These are phyloP conservation scores for Agrocybe pediades DNA, from an alignment of 768 basidiomycete genomes.

Conservation along the genomic window DNA sequence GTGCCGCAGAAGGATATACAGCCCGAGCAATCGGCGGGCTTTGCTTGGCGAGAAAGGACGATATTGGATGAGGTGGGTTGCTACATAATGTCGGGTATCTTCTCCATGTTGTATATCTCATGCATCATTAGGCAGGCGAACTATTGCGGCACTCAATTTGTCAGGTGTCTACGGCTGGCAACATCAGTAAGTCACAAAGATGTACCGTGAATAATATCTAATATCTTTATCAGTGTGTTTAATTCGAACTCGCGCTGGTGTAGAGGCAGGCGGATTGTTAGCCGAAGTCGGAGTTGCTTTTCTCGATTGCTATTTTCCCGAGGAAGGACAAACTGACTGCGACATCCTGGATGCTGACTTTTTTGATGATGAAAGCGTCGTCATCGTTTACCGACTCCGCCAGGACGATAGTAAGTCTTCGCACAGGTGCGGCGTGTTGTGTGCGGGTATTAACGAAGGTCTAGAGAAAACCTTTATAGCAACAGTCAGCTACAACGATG, in stretches of 20 bases:
- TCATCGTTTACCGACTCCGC: conserved; percentile 61
- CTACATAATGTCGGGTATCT: conserved; percentile 16
- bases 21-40: conserved; percentile 23
- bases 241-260: conserved; percentile 51
- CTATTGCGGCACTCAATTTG: conserved; percentile 56
- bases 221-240: conserved; percentile 49
- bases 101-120: conserved; percentile 23
- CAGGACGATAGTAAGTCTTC: conserved; percentile 49
- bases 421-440: conserved; percentile 20
- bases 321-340: conserved; percentile 42
- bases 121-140: conserved; percentile 38
- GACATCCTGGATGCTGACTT: conserved; percentile 71
- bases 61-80: conserved; percentile 53
- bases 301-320: conserved; percentile 54
- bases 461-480: conserved; percentile 61
- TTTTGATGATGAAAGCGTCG: conserved; percentile 73
- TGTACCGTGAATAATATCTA: not conserved
- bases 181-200: conserved; percentile 23
- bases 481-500: conserved; percentile 60
- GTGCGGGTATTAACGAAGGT: conserved; percentile 37
- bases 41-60: conserved; percentile 54
- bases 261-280: conserved; percentile 36
- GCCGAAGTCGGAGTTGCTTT: conserved; percentile 50
- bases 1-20: conserved; percentile 31
- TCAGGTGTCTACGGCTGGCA: conserved; percentile 39